Percentiles rank a stretch among this genome's conserved stretches.
phyloP scores from a whole-genome alignment of 352 stramenopile genomes.

The Globisporangium viniferum region DNA sequence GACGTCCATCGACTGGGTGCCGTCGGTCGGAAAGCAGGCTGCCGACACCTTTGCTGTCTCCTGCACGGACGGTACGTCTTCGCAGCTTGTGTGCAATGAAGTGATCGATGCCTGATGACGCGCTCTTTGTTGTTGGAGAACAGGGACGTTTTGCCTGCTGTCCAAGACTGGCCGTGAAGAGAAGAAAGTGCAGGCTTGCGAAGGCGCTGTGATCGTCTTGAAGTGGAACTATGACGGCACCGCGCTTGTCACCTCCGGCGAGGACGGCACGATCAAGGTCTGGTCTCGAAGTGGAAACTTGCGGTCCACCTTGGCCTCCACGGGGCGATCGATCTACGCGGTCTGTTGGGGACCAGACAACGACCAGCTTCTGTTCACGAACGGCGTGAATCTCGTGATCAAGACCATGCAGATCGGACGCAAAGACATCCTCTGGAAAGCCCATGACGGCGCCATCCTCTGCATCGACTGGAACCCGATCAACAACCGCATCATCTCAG shows the following conservation, averaged over 20 bases:
- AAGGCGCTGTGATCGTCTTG: conserved; percentile 87
- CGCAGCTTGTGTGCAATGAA: not conserved
- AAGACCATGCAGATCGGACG: conserved; percentile 89
- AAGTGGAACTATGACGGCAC: conserved; percentile 93
- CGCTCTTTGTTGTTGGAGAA: not conserved
- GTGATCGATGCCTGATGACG: not conserved
- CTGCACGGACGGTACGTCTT: conserved; percentile 75
- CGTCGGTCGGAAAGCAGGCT: conserved; percentile 76
- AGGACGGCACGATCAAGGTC: conserved; percentile 93
- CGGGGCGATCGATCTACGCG: conserved; percentile 79
- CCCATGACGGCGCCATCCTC: conserved; percentile 88
- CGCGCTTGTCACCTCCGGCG: conserved; percentile 86
- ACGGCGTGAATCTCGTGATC: conserved; percentile 87
- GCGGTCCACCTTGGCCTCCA: conserved; percentile 83
- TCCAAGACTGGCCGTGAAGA: conserved; percentile 89
- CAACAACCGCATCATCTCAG: conserved; percentile 89
- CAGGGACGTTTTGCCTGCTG: conserved; percentile 85
- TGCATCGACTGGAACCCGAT: conserved; percentile 93
- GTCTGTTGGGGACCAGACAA: conserved; percentile 91
- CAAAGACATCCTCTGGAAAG: conserved; percentile 89
- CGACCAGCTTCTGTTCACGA: conserved; percentile 88
- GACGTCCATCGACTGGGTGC: conserved; percentile 77
- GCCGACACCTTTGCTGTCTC: conserved; percentile 86
- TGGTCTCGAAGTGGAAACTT: conserved; percentile 88
- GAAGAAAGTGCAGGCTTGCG: conserved; percentile 86